A percentile compares a stretch with the other conserved stretches of the same genome.
phyloP scores from a whole-genome alignment of 2,329 filamentous ascomycete species.

The Fusarium musae region DNA sequence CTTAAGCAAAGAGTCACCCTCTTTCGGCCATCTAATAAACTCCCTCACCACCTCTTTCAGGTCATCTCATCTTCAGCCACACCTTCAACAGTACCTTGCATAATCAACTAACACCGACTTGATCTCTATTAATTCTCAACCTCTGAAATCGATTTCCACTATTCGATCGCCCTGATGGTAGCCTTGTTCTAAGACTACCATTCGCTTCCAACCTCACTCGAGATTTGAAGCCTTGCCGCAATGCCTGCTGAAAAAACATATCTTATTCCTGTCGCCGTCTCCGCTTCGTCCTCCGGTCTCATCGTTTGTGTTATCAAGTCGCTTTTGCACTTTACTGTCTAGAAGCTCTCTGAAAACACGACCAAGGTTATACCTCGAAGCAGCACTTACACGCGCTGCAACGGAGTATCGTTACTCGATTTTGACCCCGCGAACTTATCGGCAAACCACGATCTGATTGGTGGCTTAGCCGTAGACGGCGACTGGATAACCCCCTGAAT shows the following conservation, averaged over 20 bases:
- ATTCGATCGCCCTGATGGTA: conserved; percentile 48
- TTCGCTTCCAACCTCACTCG: conserved; percentile 39
- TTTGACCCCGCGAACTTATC: conserved; percentile 50
- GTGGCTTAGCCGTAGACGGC: conserved; percentile 63
- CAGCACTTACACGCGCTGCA: conserved; percentile 52
- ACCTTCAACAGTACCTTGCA: conserved; percentile 47
- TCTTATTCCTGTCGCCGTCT: conserved; percentile 71
- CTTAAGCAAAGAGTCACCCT: conserved; percentile 51
- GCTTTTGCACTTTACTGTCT: conserved; percentile 54
- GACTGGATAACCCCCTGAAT: conserved; percentile 60
- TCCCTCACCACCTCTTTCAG: conserved; percentile 39
- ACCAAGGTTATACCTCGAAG: conserved; percentile 54
- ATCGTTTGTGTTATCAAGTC: conserved; percentile 65
- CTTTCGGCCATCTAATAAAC: conserved; percentile 45
- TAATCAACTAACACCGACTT: conserved; percentile 38
- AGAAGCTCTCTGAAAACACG: conserved; percentile 56
- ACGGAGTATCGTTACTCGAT: conserved; percentile 53
- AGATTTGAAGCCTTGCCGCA: conserved; percentile 54
- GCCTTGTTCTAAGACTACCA: conserved; percentile 49
- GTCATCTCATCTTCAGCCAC: conserved; percentile 40
- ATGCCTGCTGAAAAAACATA: conserved; percentile 68
- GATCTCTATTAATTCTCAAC: conserved; percentile 28
- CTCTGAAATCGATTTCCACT: conserved; percentile 21
- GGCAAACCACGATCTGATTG: conserved; percentile 57
- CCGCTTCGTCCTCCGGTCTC: conserved; percentile 69